Base-by-base conservation (phyloP, 1,139 yeast genomes). In the Suhomyces bokatorum region DNA sequence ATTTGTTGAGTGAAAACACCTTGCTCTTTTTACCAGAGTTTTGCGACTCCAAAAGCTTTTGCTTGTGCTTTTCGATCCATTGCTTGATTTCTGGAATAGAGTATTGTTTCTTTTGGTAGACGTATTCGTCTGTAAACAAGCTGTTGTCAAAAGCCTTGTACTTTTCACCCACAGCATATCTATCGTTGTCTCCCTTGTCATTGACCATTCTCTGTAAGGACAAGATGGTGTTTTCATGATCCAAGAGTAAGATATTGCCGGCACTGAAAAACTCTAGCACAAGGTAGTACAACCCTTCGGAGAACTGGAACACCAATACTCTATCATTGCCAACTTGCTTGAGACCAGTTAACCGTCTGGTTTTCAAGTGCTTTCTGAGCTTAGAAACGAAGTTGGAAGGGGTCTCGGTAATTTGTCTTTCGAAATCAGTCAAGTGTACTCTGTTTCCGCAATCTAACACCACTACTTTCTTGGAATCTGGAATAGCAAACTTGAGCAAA, bases 211-310 rank as follows among this genome's bases (percentile, higher is more conserved):
- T 79, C 62, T 86, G 91, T 30, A 91, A 68, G 0, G 95, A 75
- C 56, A 90, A 57, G 40, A 90, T 90, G 58, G 78, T 83, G 52
- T 73, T 66, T 27, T 84, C 76, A 31, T 81, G 77, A 60, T 91
- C 95, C 51, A 91, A 71, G 20, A 93, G 70, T 27, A 93, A 70
- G 47, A 93, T 80, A 59, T 93, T 93, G 31, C 99, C 99, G 2
- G 97, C 97, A 59, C 97, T 88, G 69, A 90, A 91, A 56, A 93
- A 91, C 60, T 93, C 99, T 48, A 93, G 67, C 0, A 88, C 96
- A 53, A 91, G 70, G 57, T 87, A 85, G 63, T 69, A 87, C 44
- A 81, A 61, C 7, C 96, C 95, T 55, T 88, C 95, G 42, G 90
- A 81, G 64, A 93, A 91, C 47, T 87, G 82, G 40, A 93, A 63